Conservation (phyloP, 2,329 filamentous ascomycete species). For the Exophiala aquamarina region DNA sequence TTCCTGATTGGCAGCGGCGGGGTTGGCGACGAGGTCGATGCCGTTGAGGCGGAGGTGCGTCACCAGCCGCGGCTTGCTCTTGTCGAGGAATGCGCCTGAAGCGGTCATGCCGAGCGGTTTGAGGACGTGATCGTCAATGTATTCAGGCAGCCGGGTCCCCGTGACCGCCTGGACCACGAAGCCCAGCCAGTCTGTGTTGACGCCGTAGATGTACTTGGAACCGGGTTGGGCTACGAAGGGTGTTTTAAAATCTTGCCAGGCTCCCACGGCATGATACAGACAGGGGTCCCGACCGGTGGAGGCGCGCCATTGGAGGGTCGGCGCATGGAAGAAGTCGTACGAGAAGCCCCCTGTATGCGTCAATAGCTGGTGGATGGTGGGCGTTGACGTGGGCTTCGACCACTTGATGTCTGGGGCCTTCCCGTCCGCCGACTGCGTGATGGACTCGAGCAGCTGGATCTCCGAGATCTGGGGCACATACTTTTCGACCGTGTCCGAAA, state of each 20-base stretch:
- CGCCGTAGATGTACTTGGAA: constrained; percentile 23
- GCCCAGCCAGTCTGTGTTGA: constrained; percentile 52
- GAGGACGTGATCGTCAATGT: constrained; percentile 49
- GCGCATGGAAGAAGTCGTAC: constrained; percentile 24
- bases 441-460: constrained; percentile 19
- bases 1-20: constrained; percentile 3
- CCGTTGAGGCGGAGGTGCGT: constrained; percentile 89
- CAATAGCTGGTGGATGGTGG: constrained; percentile 23
- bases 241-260: constrained; percentile 15
- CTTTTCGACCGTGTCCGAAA: constrained; percentile 25
- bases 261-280: constrained; percentile 7
- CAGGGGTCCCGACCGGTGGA: constrained; percentile 6
- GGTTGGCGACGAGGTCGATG: constrained; percentile 7
- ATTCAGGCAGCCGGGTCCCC: constrained; percentile 43
- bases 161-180: constrained; percentile 48
- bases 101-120: constrained; percentile 42
- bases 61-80: constrained; percentile 56
- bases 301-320: constrained; percentile 16
- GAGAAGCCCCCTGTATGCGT: constrained; percentile 24
- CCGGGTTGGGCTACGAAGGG: constrained; percentile 22
- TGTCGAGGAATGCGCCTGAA: constrained; percentile 1
- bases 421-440: constrained; percentile 5
- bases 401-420: constrained; percentile 8
- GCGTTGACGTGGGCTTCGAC: constrained; percentile 11
- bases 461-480: constrained; percentile 20